phyloP scores from a whole-genome alignment of 139 green algal species.

The Parachlorella kessleri region DNA sequence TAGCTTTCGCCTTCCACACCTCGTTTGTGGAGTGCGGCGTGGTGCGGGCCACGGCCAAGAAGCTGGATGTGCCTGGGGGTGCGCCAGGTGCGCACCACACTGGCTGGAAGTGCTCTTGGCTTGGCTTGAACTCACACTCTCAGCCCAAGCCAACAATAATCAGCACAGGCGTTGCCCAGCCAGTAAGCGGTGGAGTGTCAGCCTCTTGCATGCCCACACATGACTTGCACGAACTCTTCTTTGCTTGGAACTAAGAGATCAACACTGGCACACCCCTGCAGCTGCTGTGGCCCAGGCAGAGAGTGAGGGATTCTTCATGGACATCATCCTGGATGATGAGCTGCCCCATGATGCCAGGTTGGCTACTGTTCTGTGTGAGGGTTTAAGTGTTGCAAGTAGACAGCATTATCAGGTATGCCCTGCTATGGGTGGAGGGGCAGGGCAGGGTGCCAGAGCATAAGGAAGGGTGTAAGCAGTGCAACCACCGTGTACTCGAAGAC shows the following conservation, averaged over 20 bases:
- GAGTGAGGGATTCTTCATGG: constrained; percentile 53
- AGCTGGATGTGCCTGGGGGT: not conserved
- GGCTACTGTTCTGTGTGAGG: not conserved
- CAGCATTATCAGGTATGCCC: too few species aligned
- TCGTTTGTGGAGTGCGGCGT: constrained; percentile 37
- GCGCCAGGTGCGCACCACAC: constrained; percentile 1
- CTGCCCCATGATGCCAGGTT: not conserved
- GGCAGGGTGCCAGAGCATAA: too few species aligned
- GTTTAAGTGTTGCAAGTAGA: not conserved
- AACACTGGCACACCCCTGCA: too few species aligned
- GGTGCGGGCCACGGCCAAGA: constrained; percentile 15
- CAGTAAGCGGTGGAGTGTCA: too few species aligned
- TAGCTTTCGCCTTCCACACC: constrained; percentile 55
- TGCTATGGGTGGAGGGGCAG: too few species aligned
- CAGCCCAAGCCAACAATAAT: not conserved
- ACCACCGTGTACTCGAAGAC: too few species aligned
- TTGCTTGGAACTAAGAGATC: too few species aligned
- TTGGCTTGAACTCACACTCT: not conserved
- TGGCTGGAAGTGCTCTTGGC: not conserved
- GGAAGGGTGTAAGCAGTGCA: too few species aligned
- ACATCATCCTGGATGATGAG: constrained; percentile 36
- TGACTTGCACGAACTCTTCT: too few species aligned
- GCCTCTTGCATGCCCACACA: too few species aligned
- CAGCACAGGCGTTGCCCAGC: too few species aligned
- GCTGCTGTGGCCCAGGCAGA: constrained; percentile 24